Percentiles rank a stretch among this genome's conserved stretches.
phyloP scores from a whole-genome alignment of 2,329 filamentous ascomycete genomes.

The Aspergillus transmontanensis region DNA sequence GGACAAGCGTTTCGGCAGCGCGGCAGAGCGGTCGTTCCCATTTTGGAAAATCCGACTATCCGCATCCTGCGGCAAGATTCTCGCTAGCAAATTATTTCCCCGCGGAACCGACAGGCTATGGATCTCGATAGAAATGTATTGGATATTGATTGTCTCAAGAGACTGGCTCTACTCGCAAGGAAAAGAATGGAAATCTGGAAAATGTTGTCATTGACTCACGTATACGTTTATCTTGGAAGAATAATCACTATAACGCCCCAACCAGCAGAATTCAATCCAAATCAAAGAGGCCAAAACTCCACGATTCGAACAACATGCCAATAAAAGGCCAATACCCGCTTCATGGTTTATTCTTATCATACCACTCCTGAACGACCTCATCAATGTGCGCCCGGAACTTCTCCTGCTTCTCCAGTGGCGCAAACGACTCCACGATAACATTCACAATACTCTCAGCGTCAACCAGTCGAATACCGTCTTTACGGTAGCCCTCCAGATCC shows the following conservation, averaged over 20 bases:
- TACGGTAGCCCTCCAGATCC: neutral
- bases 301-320: neutral
- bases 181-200: neutral
- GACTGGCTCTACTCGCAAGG: no score
- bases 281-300: neutral
- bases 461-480: neutral
- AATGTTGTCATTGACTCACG: neutral
- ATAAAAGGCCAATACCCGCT: neutral
- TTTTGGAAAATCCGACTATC: no score
- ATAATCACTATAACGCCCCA: neutral
- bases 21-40: no score
- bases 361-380: conserved; percentile 5
- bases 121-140: no score
- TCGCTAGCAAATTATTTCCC: no score
- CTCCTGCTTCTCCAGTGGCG: neutral
- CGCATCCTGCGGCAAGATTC: no score
- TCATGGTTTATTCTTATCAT: neutral
- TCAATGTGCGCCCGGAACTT: neutral
- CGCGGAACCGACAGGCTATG: no score
- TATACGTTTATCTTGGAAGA: neutral
- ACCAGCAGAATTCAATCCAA: neutral
- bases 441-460: neutral
- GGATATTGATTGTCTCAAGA: no score
- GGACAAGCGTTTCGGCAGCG: no score
- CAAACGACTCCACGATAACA: conserved; percentile 12